phyloP scores from a whole-genome alignment of 169 alveolate species.

The Eimeria acervulina region DNA sequence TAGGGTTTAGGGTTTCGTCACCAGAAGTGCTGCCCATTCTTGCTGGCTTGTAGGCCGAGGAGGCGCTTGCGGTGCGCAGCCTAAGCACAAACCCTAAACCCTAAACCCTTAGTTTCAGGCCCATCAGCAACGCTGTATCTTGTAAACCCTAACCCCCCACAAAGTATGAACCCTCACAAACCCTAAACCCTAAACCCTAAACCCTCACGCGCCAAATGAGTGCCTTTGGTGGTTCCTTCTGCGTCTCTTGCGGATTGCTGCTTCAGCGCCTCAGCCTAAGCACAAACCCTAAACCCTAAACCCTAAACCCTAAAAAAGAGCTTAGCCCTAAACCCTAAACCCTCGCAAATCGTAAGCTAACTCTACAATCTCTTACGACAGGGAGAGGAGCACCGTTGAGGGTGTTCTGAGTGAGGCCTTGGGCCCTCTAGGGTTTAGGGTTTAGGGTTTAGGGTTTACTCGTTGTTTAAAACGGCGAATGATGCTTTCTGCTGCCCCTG shows the following conservation, averaged over 20 bases:
- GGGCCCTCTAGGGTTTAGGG: conserved; percentile 32
- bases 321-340: conserved; percentile 31
- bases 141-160: not conserved
- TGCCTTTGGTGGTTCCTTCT: not conserved
- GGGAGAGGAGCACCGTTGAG: too few relatives aligned
- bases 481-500: conserved; percentile 91
- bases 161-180: not conserved
- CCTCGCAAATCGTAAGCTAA: not conserved
- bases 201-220: conserved; percentile 24
- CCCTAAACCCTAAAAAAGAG: too few relatives aligned
- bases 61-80: not conserved
- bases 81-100: conserved; percentile 56
- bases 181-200: conserved; percentile 58
- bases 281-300: conserved; percentile 50
- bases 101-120: conserved; percentile 21
- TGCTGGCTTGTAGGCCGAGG: conserved; percentile 37
- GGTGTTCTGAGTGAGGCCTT: too few relatives aligned
- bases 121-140: not conserved
- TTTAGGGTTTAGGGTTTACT: conserved; percentile 73
- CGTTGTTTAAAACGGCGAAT: conserved; percentile 86
- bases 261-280: conserved; percentile 50
- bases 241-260: conserved; percentile 14
- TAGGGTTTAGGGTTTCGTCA: not conserved
- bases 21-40: conserved; percentile 48
- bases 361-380: too few relatives aligned